Base-by-base conservation (phyloP, 768 basidiomycete genomes). In the Calocybe gangraenosa region DNA sequence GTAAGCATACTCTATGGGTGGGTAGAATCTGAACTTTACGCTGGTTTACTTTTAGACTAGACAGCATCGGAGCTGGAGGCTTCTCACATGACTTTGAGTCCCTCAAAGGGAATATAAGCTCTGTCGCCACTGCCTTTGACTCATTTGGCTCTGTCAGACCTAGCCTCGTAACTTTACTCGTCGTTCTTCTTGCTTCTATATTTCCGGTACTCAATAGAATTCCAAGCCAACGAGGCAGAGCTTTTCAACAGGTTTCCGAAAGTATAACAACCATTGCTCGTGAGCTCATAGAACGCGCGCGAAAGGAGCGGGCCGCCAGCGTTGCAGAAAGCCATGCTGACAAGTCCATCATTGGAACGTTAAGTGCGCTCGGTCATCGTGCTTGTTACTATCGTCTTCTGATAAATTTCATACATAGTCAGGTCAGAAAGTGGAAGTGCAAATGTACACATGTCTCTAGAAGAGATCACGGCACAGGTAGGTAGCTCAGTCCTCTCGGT, bases 1-100 rank as follows among this genome's bases (percentile, higher is more conserved):
- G 73, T 71, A 52, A 32, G 67, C 48, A 2, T 13, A 3, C 20
- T 15, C 14, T 31, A 17, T 39, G 23, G 10, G 17, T 39, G 25
- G 30, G 35, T 23, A 28, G 18, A 36, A 2, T 38, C 11, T 38
- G 32, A 18, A 18, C 21, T 25, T n/a, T 36, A 13, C 19, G n/a
- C 11, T 37, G 23, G 15, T 22, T 30, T 2, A 33, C 36, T 34
- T 14, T 17, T 19, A 76, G 75, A 4, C 55, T 79, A 5, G 78
- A 80, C 46, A 66, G 56, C 14, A 66, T 79, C 28, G 75, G 78
- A 7, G 63, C 72, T 19, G 71, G 73, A 2, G 70, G 70, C 0
- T 79, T 79, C 49, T 68, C 69, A n/a, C 68, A 78, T 48, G 61
- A 75, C 48, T 79, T 79, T 46, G 65, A 64, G 13, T 51, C 70